phyloP scores from a whole-genome alignment of 1,284 basidiomycete species.

The Coniferiporia weirii region DNA sequence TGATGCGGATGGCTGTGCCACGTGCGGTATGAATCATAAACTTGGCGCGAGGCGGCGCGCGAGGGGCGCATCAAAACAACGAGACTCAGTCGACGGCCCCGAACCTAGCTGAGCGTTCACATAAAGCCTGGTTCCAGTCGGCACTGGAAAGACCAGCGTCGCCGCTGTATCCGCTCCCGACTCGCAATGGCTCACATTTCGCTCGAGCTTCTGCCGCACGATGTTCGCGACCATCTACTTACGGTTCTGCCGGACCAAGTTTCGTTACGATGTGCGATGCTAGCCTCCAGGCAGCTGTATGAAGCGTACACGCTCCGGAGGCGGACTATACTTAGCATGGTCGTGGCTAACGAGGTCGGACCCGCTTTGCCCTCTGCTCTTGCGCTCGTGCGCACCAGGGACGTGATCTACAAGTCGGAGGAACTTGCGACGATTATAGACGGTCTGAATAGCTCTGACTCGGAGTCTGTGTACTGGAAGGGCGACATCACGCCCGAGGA shows the following conservation, averaged over 20 bases:
- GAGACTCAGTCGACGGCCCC: too few relatives aligned
- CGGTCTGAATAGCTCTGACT: conserved; percentile 1
- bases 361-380: conserved; percentile 12
- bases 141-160: too few relatives aligned
- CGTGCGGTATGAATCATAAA: too few relatives aligned
- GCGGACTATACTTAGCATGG: conserved; percentile 3
- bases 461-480: conserved; percentile 10
- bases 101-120: too few relatives aligned
- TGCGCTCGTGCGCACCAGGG: conserved; percentile 4
- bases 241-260: conserved; percentile 10
- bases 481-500: conserved; percentile 1
- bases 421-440: neutral
- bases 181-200: neutral
- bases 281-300: conserved; percentile 5
- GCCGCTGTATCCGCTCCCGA: too few relatives aligned
- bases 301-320: conserved; percentile 4
- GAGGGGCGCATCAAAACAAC: too few relatives aligned
- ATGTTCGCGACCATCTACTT: conserved; percentile 13
- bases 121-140: too few relatives aligned
- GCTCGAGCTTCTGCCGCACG: conserved; percentile 11
- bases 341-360: conserved; percentile 10
- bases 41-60: too few relatives aligned
- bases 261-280: conserved; percentile 6
- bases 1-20: too few relatives aligned
- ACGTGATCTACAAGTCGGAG: neutral